Base-by-base conservation (phyloP, 768 basidiomycete species). In the Lentinula edodes region DNA sequence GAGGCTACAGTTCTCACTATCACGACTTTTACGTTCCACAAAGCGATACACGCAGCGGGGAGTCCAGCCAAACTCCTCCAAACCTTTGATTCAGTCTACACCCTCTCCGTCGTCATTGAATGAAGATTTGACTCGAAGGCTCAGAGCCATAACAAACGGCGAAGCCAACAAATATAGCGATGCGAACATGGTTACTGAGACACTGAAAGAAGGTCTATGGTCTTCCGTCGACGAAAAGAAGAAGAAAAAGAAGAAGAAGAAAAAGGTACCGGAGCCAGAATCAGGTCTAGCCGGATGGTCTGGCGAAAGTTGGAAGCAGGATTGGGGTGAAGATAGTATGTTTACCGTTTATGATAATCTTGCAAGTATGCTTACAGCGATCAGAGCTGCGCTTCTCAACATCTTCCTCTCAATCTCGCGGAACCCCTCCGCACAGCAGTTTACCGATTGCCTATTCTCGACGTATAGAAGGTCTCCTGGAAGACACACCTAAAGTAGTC, bases 291-390 rank as follows among this genome's bases (percentile, higher is more conserved):
- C 18, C 3, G 42, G 42, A 9, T 48, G 32, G 43, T 20, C 46
- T 18, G 34, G 20, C 8, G 59, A 60, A 42, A 34, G n/a, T 23
- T 60, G 59, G 59, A 51, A 52, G n/a, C 32, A 32, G n/a, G 59
- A 41, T 16, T 60, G 59, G 59, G 59, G 59, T 23, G 51, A 52
- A 60, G 59, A 60, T 60, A 38, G 59, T 41, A 34, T 23, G 59
- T 52, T 52, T 5, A 13, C n/a, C 43, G 28, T 28, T 28, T 28
- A 28, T 28, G 2, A 28, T 28, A 28, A 28, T 28, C 28, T 28
- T 28, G 28, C 28, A 28, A 28, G 28, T 39, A 10, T 53, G 20
- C 34, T 39, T 3, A 53, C 36, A 39, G 12, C 18, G 46, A 18
- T 48, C 46, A 48, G 46, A 18, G 10, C 12, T 48, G 8, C 46